phyloP scores from a whole-genome alignment of 73 alveolate species.

The Paramecium caudatum region DNA sequence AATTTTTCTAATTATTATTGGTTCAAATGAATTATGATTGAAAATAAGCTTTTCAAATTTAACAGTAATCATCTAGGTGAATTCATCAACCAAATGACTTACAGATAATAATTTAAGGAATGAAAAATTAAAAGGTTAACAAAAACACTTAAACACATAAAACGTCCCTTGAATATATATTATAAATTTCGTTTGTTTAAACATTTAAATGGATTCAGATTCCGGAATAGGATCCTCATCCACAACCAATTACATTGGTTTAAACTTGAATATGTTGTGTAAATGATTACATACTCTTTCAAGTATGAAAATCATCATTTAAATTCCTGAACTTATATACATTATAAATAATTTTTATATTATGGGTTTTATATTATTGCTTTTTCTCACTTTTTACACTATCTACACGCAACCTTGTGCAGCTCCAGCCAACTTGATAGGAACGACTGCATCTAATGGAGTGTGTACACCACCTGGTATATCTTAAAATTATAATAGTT shows the following conservation, averaged over 20 bases:
- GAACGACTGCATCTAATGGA: neutral
- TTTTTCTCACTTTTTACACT: too few relatives aligned
- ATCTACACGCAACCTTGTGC: conserved; percentile 70
- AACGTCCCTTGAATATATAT: conserved; percentile 44
- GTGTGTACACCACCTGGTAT: conserved; percentile 2
- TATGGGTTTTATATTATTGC: neutral
- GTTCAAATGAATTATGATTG: too few relatives aligned
- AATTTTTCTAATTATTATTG: too few relatives aligned
- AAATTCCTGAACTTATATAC: too few relatives aligned
- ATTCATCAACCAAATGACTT: too few relatives aligned
- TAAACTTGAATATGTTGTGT: conserved; percentile 24
- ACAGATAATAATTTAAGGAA: too few relatives aligned
- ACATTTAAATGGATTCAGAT: neutral
- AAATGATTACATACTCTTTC: neutral
- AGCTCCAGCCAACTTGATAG: conserved; percentile 32
- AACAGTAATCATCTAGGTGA: too few relatives aligned
- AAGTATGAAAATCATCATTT: neutral
- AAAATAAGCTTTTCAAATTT: too few relatives aligned
- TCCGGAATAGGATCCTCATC: conserved; percentile 43
- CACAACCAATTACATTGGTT: conserved; percentile 50
- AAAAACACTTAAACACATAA: too few relatives aligned
- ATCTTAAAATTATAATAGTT: neutral
- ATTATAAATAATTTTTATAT: too few relatives aligned
- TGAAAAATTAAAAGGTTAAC: too few relatives aligned
- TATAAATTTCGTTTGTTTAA: conserved; percentile 20